Conservation (phyloP, 305 asterid genomes). For the Euphrasia arctica region DNA sequence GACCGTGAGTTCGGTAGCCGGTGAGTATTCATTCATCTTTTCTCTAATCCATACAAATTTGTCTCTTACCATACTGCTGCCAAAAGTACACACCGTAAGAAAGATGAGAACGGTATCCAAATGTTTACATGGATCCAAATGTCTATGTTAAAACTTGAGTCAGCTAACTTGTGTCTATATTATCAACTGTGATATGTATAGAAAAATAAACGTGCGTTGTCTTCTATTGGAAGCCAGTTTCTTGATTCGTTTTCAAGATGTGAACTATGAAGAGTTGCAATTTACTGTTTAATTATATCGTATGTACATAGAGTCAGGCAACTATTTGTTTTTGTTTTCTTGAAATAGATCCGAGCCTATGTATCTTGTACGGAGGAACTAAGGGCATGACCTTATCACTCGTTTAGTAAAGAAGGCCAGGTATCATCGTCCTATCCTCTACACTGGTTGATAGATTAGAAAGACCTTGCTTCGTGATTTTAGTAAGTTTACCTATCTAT, state of each 20-base stretch:
- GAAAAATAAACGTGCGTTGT: too few species aligned
- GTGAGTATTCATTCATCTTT: slow-evolving; percentile 30
- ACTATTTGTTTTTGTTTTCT: slow-evolving; percentile 5
- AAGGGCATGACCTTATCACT: slow-evolving; percentile 71
- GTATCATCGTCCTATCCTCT: slow-evolving; percentile 41
- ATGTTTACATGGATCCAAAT: too few species aligned
- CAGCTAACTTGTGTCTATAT: too few species aligned
- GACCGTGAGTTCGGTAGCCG: slow-evolving; percentile 19
- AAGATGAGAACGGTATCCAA: too few species aligned
- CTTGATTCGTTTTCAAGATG: too few species aligned
- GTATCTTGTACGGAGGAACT: slow-evolving; percentile 93
- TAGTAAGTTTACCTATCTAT: slow-evolving; percentile 20
- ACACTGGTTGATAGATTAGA: slow-evolving; percentile 51
- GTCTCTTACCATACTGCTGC: slow-evolving; percentile 1
- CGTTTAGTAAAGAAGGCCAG: slow-evolving; percentile 47
- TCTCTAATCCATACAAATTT: slow-evolving; percentile 9
- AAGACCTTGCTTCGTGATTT: slow-evolving; percentile 91
- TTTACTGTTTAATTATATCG: background rate
- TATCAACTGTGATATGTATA: too few species aligned
- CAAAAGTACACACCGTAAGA: too few species aligned
- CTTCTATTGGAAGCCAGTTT: too few species aligned
- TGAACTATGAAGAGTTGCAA: background rate
- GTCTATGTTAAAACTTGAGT: too few species aligned
- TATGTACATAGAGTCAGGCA: background rate
- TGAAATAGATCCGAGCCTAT: slow-evolving; percentile 78